Evolutionary conservation across 352 stramenopile genomes (phyloP).

Genomic region (Phytophthora pistaciae): DNA sequence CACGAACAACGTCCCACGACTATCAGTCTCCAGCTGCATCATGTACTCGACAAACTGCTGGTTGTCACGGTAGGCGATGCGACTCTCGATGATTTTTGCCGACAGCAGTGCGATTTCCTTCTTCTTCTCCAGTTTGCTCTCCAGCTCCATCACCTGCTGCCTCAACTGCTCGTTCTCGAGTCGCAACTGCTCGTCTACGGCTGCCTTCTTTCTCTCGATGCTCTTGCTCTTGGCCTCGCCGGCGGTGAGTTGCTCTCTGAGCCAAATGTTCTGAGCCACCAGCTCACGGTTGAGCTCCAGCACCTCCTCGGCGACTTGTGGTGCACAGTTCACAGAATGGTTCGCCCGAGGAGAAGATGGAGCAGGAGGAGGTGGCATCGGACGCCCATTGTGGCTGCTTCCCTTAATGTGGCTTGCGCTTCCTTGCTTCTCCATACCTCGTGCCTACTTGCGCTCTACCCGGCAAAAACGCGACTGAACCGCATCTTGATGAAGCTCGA

Average conservation of each 20-base stretch:
- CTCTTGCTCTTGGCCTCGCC: constrained; percentile 9
- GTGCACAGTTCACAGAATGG: neutral
- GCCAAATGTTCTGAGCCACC: constrained; percentile 57
- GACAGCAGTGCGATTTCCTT: constrained; percentile 58
- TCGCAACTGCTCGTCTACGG: constrained; percentile 44
- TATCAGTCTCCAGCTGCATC: constrained; percentile 65
- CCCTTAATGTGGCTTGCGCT: neutral
- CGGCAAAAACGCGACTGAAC: constrained; percentile 19
- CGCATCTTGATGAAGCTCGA: neutral
- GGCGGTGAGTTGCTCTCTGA: constrained; percentile 51
- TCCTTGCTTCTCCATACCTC: constrained; percentile 1
- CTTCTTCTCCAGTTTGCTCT: constrained; percentile 56
- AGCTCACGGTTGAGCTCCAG: constrained; percentile 61
- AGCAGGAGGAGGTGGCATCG: neutral
- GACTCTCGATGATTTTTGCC: constrained; percentile 55
- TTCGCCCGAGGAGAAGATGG: neutral
- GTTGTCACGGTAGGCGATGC: constrained; percentile 57
- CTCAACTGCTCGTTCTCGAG: constrained; percentile 59
- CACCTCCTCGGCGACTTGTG: constrained; percentile 52
- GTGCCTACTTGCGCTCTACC: constrained; percentile 9
- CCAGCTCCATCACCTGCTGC: constrained; percentile 50
- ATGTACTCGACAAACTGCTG: constrained; percentile 71
- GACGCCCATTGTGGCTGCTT: neutral
- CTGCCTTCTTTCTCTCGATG: neutral
- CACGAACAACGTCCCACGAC: constrained; percentile 56